A percentile compares a stretch with the other conserved stretches of the same genome.
Conservation (phyloP, 371 early-diverging fungal genomes). For the Apophysomyces elegans region DNA sequence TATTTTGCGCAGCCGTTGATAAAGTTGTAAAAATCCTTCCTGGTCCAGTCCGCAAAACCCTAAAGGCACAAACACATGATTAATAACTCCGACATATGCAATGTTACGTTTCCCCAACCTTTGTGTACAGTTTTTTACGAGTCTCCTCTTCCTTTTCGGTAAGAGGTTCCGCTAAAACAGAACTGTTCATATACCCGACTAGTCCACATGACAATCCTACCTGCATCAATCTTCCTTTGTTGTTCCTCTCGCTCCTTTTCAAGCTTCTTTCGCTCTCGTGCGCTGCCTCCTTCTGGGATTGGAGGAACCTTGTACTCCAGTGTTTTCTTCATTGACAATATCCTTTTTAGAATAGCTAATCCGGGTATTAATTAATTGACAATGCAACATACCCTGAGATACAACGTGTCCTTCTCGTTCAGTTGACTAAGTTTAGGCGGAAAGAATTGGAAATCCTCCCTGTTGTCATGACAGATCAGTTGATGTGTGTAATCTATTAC, state of each 20-base stretch:
- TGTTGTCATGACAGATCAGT: slow-evolving; percentile 22
- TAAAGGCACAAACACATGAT: slow-evolving; percentile 22
- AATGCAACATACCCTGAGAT: slow-evolving; percentile 41
- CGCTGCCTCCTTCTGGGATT: slow-evolving; percentile 34
- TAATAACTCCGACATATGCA: background rate
- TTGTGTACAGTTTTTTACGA: slow-evolving; percentile 74
- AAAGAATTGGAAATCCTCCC: slow-evolving; percentile 93
- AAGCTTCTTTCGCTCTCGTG: slow-evolving; percentile 49
- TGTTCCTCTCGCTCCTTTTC: slow-evolving; percentile 78
- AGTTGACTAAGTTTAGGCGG: slow-evolving; percentile 81
- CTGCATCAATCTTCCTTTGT: slow-evolving; percentile 80
- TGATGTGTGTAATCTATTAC: background rate
- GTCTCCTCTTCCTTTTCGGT: slow-evolving; percentile 88
- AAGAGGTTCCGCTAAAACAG: slow-evolving; percentile 74
- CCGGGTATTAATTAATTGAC: background rate
- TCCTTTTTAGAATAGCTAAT: background rate
- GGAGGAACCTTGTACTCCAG: slow-evolving; percentile 67
- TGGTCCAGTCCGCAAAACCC: slow-evolving; percentile 95
- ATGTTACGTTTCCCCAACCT: slow-evolving; percentile 30
- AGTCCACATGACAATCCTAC: slow-evolving; percentile 5
- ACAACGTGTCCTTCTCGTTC: slow-evolving; percentile 78
- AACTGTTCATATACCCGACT: background rate
- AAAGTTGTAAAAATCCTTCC: slow-evolving; percentile 91
- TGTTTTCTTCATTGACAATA: slow-evolving; percentile 42
- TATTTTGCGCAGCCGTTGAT: slow-evolving; percentile 90